phyloP scores from a whole-genome alignment of 2,329 filamentous ascomycete genomes.

The Aschersonia sp. region DNA sequence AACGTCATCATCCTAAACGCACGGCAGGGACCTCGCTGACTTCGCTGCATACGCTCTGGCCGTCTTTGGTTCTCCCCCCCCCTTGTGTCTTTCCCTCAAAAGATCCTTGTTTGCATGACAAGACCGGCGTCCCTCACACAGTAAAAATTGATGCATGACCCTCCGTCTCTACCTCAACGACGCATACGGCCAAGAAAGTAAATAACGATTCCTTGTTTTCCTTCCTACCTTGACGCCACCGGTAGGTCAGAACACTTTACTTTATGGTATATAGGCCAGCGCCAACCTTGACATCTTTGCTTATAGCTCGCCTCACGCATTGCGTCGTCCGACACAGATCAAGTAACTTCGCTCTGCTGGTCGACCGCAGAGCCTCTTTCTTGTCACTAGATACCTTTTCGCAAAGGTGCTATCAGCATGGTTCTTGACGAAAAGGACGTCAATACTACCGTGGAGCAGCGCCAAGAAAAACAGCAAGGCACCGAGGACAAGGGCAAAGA shows the following conservation, averaged over 20 bases:
- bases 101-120: background rate
- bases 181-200: background rate
- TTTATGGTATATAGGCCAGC: too few relatives aligned
- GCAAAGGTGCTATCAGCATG: constrained; percentile 24
- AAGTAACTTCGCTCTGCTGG: background rate
- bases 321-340: background rate
- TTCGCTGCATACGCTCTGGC: background rate
- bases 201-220: background rate
- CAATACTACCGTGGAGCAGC: constrained; percentile 35
- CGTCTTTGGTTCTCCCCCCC: background rate
- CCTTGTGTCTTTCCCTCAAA: background rate
- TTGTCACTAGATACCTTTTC: background rate
- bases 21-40: background rate
- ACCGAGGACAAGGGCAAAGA: background rate
- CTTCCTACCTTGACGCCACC: background rate
- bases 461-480: constrained; percentile 1
- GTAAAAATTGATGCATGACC: too few relatives aligned
- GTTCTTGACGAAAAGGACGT: constrained; percentile 52
- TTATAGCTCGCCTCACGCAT: too few relatives aligned
- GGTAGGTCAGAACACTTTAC: background rate
- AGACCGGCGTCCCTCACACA: too few relatives aligned
- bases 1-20: background rate
- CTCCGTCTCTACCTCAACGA: background rate
- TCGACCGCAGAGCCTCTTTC: background rate
- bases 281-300: too few relatives aligned